Conservation (phyloP, 164 flowering plant genomes). For the Umbellularia californica region DNA sequence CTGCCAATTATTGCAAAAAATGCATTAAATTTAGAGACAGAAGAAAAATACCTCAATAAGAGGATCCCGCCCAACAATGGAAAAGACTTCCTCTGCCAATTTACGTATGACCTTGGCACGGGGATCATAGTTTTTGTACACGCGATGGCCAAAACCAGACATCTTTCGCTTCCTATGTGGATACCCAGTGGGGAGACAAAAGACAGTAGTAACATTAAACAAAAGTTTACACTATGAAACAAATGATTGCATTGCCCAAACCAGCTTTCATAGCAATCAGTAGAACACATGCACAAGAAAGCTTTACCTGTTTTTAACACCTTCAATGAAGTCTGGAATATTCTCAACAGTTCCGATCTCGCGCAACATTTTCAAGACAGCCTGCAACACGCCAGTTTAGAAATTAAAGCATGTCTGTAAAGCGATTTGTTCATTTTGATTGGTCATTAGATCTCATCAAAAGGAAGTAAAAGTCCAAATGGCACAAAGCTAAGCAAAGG, state of each 20-base stretch:
- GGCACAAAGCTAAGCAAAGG: neutral
- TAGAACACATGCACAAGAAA: neutral
- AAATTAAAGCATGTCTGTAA: neutral
- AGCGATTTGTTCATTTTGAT: neutral
- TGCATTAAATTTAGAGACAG: neutral
- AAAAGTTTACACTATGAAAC: neutral
- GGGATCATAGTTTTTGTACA: constrained; percentile 97
- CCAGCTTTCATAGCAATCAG: neutral
- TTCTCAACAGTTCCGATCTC: constrained; percentile 93
- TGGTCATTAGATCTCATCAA: too few relatives aligned
- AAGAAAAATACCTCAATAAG: constrained; percentile 71
- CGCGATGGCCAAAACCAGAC: constrained; percentile 99
- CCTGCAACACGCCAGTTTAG: constrained; percentile 37
- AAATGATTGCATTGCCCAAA: neutral
- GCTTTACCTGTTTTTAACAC: constrained; percentile 79
- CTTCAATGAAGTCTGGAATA: constrained; percentile 95
- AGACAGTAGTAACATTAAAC: neutral
- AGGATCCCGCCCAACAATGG: constrained; percentile 97
- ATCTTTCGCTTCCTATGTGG: constrained; percentile 81
- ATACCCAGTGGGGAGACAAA: neutral
- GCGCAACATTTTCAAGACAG: constrained; percentile 93
- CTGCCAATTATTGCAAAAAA: too few relatives aligned
- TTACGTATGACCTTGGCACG: constrained; percentile 92
- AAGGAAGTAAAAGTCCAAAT: neutral
- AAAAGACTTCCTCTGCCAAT: constrained; percentile 94